These are phyloP conservation scores for Alternaria metachromatica DNA, from an alignment of 2,329 filamentous ascomycete genomes.

Conservation along the genomic window DNA sequence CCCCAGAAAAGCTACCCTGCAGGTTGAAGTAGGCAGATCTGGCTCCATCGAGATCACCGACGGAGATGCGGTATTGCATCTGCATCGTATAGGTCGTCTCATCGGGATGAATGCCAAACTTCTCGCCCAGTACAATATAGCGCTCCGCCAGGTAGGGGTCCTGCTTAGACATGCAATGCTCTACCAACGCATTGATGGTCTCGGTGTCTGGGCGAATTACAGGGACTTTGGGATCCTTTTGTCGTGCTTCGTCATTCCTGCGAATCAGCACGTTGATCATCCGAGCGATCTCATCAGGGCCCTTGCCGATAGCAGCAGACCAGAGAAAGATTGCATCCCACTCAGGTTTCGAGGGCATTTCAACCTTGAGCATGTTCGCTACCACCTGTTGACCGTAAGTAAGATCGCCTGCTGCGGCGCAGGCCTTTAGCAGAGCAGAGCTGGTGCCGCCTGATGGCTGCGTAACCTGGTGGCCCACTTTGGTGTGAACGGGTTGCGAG, in stretches of 20 bases:
- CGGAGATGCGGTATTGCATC: slow-evolving; percentile 76
- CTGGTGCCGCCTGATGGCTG: slow-evolving; percentile 51
- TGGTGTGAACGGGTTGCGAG: slow-evolving; percentile 57
- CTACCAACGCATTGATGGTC: slow-evolving; percentile 79
- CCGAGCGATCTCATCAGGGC: slow-evolving; percentile 72
- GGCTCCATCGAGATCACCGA: slow-evolving; percentile 74
- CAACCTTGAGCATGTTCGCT: slow-evolving; percentile 43
- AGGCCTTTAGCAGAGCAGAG: slow-evolving; percentile 65
- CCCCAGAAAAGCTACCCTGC: slow-evolving; percentile 61
- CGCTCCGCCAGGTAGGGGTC: slow-evolving; percentile 77
- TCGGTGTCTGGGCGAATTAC: slow-evolving; percentile 65
- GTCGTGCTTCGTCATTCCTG: slow-evolving; percentile 55
- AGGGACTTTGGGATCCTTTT: slow-evolving; percentile 24
- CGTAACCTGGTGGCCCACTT: slow-evolving; percentile 1
- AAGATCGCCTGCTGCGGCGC: slow-evolving; percentile 46
- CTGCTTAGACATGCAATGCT: slow-evolving; percentile 71
- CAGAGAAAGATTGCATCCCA: slow-evolving; percentile 80
- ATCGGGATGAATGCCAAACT: slow-evolving; percentile 71
- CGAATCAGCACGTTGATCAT: slow-evolving; percentile 74
- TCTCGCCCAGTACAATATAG: slow-evolving; percentile 70
- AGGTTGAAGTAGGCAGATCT: slow-evolving; percentile 69
- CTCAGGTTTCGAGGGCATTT: slow-evolving; percentile 55
- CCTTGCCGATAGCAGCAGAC: slow-evolving; percentile 74
- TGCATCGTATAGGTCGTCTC: slow-evolving; percentile 74
- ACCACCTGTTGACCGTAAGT: slow-evolving; percentile 52